These are phyloP conservation scores for Micromonas commoda DNA, from an alignment of 139 green algal species.

Conservation along the genomic window DNA sequence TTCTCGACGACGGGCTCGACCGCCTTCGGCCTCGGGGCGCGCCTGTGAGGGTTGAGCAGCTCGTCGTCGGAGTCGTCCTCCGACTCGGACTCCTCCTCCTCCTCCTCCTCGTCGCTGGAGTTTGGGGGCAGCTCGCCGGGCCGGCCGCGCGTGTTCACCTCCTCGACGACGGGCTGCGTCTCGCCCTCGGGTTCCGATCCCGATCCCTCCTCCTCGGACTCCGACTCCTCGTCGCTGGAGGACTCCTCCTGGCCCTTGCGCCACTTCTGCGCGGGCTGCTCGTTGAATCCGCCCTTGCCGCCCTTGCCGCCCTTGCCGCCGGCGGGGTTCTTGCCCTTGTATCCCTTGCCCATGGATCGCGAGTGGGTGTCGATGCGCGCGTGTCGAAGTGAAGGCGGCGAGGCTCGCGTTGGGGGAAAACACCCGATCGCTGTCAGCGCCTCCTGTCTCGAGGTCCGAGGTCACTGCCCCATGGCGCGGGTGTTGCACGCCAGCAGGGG, in stretches of 20 bases:
- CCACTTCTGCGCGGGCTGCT: background rate
- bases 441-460: no score
- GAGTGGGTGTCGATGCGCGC: no score
- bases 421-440: no score
- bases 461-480: no score
- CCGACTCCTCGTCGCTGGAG: background rate
- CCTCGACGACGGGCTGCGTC: no score
- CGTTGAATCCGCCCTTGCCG: constrained; percentile 21
- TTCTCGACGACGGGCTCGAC: background rate
- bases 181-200: background rate
- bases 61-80: background rate
- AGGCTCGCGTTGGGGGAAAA: no score
- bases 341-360: background rate
- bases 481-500: no score
- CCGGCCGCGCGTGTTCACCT: no score
- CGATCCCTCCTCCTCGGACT: constrained; percentile 8
- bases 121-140: constrained; percentile 7
- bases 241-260: background rate
- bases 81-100: background rate
- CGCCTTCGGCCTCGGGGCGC: background rate
- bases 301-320: constrained; percentile 36
- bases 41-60: background rate
- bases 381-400: no score
- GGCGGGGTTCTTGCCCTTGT: background rate
- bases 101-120: background rate